Conservation (phyloP, 352 stramenopile genomes). For the Globisporangium solare region DNA sequence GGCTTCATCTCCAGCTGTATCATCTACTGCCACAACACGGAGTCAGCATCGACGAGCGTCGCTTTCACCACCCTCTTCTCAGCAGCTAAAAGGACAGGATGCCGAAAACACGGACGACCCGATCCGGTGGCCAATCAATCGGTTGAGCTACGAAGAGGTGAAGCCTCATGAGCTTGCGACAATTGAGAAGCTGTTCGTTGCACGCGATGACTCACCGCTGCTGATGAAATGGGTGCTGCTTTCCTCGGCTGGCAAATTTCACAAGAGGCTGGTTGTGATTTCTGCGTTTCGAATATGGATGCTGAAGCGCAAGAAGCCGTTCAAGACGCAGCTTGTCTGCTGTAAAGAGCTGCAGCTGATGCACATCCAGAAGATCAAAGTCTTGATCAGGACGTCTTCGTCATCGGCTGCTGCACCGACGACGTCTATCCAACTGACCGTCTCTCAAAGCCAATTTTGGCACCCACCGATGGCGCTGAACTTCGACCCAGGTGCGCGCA, state of each 20-base stretch:
- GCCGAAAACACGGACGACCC: constrained; percentile 1
- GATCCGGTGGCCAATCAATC: constrained; percentile 50
- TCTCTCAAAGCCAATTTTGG: constrained; percentile 7
- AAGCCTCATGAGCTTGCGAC: constrained; percentile 27
- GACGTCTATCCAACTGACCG: constrained; percentile 29
- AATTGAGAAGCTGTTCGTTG: constrained; percentile 49
- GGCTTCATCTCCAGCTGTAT: too few relatives aligned
- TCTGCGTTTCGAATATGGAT: constrained; percentile 50
- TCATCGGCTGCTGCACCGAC: constrained; percentile 11
- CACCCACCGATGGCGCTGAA: constrained; percentile 23
- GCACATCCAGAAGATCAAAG: constrained; percentile 31
- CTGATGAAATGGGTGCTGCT: constrained; percentile 65
- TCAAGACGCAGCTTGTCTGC: constrained; percentile 29
- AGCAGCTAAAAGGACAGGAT: too few relatives aligned
- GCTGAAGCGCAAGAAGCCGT: constrained; percentile 41
- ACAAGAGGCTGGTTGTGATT: constrained; percentile 47
- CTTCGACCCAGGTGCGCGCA: constrained; percentile 53
- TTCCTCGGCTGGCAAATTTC: constrained; percentile 32
- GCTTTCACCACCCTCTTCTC: too few relatives aligned
- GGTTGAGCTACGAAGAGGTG: constrained; percentile 59
- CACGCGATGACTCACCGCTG: constrained; percentile 37
- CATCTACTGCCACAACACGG: too few relatives aligned
- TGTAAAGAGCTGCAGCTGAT: constrained; percentile 42
- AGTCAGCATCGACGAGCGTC: not conserved
- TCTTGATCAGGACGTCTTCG: constrained; percentile 19